Evolutionary conservation across 371 early-diverging fungal genomes (phyloP), one percentile per base, ranked within the genome.

Genomic region (Mucor saturninus): DNA sequence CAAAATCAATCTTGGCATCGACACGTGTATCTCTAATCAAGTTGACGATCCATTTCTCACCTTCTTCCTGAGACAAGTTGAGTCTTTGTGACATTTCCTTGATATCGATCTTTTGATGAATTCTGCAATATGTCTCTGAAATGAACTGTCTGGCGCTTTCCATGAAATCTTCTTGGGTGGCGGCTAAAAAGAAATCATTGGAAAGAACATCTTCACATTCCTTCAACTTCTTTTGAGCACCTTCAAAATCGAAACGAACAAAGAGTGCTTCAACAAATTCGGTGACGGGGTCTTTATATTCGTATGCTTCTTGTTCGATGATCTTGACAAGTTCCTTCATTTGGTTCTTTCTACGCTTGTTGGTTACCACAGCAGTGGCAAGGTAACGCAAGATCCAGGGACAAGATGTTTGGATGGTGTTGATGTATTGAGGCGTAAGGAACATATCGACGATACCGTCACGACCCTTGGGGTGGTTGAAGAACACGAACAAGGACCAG

Each of bases 41-140:
- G 84, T 97, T 93, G 56, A 94, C 96, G 54, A 97, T 93, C 96
- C 96, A 96, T 76, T 95, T 95, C 76, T 96, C 96, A 54, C 95
- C 96, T 72, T 92, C 93, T 63, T 93, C 95, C 71, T 89, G 89
- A 69, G 80, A 80, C 85, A 96, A 83, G 75, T 93, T 93, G 55
- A 97, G 81, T 60, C 89, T 89, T 70, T 89, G 87, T 40, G 92
- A 86, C 75, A 97, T 85, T 50, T 88, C 89, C 35, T 70, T 68
- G 73, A 96, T 90, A 75, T 96, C 93, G 65, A 97, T 95, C 83
- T 90, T 89, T 79, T 92, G 92, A 79, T 97, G 95, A 68, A 96
- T 95, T 59, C 94, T 86, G 84, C 95, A 95, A 76, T 96, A 97
- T 29, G 93, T 94, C 74, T 97, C 97, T 59, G 95, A 95, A 62